phyloP scores from a whole-genome alignment of 2,329 filamentous ascomycete species.

The Phialophora verrucosa region DNA sequence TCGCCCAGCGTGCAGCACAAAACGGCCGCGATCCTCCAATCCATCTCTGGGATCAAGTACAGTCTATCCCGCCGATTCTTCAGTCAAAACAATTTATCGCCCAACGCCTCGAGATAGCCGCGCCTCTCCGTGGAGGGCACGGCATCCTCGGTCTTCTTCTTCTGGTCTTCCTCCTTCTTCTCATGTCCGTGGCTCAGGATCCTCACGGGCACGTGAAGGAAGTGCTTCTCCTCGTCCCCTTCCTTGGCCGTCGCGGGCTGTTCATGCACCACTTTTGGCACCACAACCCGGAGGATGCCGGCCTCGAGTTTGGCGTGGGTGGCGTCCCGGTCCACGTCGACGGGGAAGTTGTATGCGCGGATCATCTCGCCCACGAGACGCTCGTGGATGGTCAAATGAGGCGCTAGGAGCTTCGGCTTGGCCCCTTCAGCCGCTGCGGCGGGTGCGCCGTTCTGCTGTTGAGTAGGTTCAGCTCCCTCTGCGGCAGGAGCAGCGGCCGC shows the following conservation, averaged over 20 bases:
- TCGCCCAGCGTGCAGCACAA: background rate
- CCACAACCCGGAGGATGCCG: slow-evolving; percentile 36
- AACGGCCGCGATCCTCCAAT: slow-evolving; percentile 5
- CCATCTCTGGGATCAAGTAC: background rate
- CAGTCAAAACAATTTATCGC: background rate
- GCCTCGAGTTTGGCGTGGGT: slow-evolving; percentile 37
- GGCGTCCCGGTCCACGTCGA: slow-evolving; percentile 36
- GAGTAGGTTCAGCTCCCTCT: background rate
- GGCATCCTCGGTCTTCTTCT: background rate
- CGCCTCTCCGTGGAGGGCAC: background rate
- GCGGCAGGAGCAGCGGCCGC: background rate
- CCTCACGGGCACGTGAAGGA: background rate
- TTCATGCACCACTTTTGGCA: slow-evolving; percentile 31
- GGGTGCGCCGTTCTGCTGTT: background rate
- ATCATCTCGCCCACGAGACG: slow-evolving; percentile 34
- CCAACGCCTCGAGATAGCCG: background rate
- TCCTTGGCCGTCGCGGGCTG: background rate
- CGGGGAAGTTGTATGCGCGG: slow-evolving; percentile 38
- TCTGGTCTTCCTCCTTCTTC: background rate
- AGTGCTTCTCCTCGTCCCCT: slow-evolving; percentile 1
- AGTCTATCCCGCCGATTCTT: background rate
- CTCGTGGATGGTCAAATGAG: slow-evolving; percentile 36
- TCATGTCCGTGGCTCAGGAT: background rate
- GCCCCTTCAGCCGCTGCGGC: background rate
- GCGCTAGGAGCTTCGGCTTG: background rate